Evolutionary conservation across 495 filamentous ascomycete genomes (phyloP), one percentile per base, ranked within the genome.

Genomic region (Neurospora sp.): DNA sequence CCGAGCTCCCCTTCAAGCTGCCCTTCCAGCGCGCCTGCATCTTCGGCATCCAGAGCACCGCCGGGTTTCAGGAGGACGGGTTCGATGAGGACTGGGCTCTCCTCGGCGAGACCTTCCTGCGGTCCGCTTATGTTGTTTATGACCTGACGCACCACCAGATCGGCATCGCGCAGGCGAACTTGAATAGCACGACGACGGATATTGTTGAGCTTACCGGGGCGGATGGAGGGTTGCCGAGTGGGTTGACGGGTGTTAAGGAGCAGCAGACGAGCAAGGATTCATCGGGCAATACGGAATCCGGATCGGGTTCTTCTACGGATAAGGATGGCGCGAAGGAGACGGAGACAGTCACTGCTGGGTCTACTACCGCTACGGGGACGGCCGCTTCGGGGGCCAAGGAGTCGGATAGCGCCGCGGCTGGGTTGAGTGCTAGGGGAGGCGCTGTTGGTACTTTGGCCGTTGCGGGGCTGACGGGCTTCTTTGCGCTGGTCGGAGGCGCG

Each of bases 41-140:
- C 69, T 83, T 87, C 70, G 84, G 84, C 54, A 78, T 86, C 71
- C 82, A 86, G 73, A 79, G 74, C 69, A 79, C 76, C 23, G 76
- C 75, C 39, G 73, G 39, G 39, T 80, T 83, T 39, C 16, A 40
- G 11, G 69, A 72, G 31, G 38, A n/a, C 70, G 75, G 76, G 39
- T 83, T 79, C 60, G 14, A 66, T 37, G 54, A 66, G 54, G 54
- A 66, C 54, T 66, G 54, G 54, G 81, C 82, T 42, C 79, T 88
- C 2, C 83, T 88, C 1, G 96, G 96, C 37, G 95, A 97, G 81
- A 97, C 94, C 2, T 99, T 98, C 84, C 84, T 99, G 20, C 90
- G 96, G 71, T 92, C 90, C 72, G 93, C 95, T 3, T 99, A 98
- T 78, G 93, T 98, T 38, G 96, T 98, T 0, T 98, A 96, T 79